Percentiles rank a stretch among this genome's conserved stretches.
Conservation (phyloP, 306 rosid genomes). For the Pyrus communis region DNA sequence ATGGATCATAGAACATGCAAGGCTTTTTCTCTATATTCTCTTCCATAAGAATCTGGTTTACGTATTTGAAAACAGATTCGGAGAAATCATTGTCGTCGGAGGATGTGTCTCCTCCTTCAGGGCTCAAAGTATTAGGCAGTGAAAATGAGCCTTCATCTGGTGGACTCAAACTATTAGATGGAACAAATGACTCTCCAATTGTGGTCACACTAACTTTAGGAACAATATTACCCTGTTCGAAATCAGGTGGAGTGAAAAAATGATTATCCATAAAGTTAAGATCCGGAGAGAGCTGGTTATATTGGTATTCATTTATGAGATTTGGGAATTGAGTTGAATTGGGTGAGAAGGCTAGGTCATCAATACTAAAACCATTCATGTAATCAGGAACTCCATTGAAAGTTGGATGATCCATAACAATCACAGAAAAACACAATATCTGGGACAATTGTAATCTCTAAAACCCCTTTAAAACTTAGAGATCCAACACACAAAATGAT, state of each 20-base stretch:
- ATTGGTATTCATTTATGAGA: constrained; percentile 1
- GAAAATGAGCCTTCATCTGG: constrained; percentile 1
- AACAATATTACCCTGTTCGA: not conserved
- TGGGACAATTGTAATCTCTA: not conserved
- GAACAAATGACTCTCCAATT: not conserved
- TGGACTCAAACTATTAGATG: constrained; percentile 11
- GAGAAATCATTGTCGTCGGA: constrained; percentile 45
- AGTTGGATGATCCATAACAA: constrained; percentile 23
- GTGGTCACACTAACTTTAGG: not conserved
- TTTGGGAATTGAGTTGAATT: constrained; percentile 10
- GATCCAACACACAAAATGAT: not conserved
- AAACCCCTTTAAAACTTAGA: not conserved
- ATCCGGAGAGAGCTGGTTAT: constrained; percentile 16
- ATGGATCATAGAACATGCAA: constrained; percentile 69
- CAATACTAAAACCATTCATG: constrained; percentile 4
- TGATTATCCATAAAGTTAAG: constrained; percentile 2
- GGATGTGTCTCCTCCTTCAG: constrained; percentile 32
- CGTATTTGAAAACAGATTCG: constrained; percentile 52
- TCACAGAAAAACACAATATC: not conserved
- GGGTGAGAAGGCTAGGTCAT: constrained; percentile 1
- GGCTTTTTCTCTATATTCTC: constrained; percentile 73
- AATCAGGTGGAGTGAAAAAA: constrained; percentile 4
- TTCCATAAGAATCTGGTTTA: constrained; percentile 67
- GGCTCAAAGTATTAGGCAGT: constrained; percentile 16
- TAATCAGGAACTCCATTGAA: constrained; percentile 15